A percentile compares a stretch with the other conserved stretches of the same genome.
Evolutionary conservation across 129 eudicot species (phyloP).

Genomic region (Chrysanthemum makinoi): DNA sequence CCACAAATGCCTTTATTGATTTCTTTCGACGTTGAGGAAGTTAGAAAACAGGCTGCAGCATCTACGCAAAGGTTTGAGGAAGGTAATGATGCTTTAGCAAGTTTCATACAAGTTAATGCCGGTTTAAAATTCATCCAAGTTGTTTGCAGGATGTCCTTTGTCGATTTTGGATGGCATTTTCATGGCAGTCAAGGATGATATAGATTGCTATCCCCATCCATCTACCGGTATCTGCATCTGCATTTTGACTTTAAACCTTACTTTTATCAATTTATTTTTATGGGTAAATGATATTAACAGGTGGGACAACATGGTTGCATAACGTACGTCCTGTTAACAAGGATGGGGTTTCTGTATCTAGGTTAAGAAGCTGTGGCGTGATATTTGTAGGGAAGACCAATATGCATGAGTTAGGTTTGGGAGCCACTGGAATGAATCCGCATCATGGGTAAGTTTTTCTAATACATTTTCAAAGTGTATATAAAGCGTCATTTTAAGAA

Average conservation of each 20-base stretch:
- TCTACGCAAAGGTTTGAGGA: conserved; percentile 8
- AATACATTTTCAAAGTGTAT: not conserved
- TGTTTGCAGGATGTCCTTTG: conserved; percentile 3
- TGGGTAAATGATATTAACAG: not conserved
- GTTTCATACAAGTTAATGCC: not conserved
- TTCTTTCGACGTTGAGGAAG: not conserved
- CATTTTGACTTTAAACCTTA: not conserved
- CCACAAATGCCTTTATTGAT: conserved; percentile 10
- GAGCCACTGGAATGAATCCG: conserved; percentile 6
- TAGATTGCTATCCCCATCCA: conserved; percentile 12
- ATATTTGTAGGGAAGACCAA: conserved; percentile 10
- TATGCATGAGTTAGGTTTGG: conserved; percentile 12
- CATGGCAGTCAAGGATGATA: conserved; percentile 6
- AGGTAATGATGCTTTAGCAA: not conserved
- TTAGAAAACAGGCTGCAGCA: conserved; percentile 13
- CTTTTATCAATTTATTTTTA: not conserved
- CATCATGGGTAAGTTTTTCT: conserved; percentile 4
- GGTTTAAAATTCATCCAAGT: not conserved
- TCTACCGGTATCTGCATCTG: not conserved
- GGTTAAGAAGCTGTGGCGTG: conserved; percentile 14
- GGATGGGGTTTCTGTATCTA: conserved; percentile 9
- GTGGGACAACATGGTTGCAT: conserved; percentile 17
- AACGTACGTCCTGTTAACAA: not conserved
- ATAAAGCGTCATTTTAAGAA: not conserved
- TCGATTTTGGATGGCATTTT: conserved; percentile 7